Evolutionary conservation across 345 rosid species (phyloP).

Genomic region (Gossypium thurberi): DNA sequence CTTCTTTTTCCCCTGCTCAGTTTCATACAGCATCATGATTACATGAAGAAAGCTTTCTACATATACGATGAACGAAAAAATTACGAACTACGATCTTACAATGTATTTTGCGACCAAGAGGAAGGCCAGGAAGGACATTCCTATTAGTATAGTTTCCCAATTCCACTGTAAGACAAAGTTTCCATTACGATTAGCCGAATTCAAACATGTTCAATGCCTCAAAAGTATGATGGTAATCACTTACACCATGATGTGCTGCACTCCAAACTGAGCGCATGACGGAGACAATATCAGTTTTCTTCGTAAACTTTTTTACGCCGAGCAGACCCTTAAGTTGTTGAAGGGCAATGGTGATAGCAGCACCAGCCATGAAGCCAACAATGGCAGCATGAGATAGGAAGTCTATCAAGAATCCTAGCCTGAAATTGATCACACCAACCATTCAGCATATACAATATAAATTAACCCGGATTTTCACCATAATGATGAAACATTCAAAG

Average conservation of each 20-base stretch:
- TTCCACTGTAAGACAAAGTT: conserved; percentile 65
- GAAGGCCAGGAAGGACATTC: conserved; percentile 59
- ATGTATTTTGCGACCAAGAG: conserved; percentile 65
- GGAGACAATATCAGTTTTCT: conserved; percentile 49
- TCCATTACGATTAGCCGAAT: conserved; percentile 9
- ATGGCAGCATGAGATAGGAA: conserved; percentile 90
- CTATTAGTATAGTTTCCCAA: conserved; percentile 86
- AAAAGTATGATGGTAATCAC: background rate
- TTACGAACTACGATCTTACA: conserved; percentile 30
- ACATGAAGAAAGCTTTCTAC: background rate
- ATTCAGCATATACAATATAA: background rate
- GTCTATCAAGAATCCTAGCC: conserved; percentile 90
- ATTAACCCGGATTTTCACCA: background rate
- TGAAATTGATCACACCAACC: conserved; percentile 14
- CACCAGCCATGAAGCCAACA: conserved; percentile 96
- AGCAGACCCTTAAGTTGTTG: conserved; percentile 93
- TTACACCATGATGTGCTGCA: conserved; percentile 30
- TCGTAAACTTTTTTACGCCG: conserved; percentile 63
- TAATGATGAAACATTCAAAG: background rate
- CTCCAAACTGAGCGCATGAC: conserved; percentile 26
- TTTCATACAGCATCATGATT: conserved; percentile 5
- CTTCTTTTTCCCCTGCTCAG: conserved; percentile 71
- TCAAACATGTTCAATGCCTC: background rate
- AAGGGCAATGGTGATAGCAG: conserved; percentile 84
- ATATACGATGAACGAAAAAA: background rate